Percentiles rank a stretch among this genome's conserved stretches.
These are phyloP conservation scores for Prototheca cutis DNA, from an alignment of 163 green algal genomes.

Conservation along the genomic window DNA sequence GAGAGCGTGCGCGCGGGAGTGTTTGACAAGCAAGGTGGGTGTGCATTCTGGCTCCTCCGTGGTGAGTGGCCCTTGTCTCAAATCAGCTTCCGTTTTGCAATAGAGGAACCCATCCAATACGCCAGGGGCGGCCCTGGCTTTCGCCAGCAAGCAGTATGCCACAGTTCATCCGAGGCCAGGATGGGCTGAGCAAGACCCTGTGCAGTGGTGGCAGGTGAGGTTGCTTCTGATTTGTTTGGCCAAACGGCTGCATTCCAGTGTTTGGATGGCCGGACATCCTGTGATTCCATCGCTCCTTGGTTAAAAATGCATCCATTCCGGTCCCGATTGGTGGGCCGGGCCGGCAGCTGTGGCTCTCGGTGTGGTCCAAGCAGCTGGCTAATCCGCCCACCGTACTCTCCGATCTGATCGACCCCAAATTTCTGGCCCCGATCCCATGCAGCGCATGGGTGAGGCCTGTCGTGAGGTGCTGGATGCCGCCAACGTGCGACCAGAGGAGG, in stretches of 20 bases:
- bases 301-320: too few relatives aligned
- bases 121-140: conserved; percentile 28
- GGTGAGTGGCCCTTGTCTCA: too few relatives aligned
- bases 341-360: too few relatives aligned
- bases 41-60: background rate
- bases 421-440: too few relatives aligned
- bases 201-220: conserved; percentile 50
- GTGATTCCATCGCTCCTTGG: too few relatives aligned
- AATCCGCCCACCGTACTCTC: too few relatives aligned
- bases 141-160: conserved; percentile 29
- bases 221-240: background rate
- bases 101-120: background rate
- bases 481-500: conserved; percentile 5
- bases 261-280: background rate
- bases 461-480: conserved; percentile 24
- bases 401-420: too few relatives aligned
- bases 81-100: too few relatives aligned
- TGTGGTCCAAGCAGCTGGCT: too few relatives aligned
- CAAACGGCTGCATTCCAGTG: background rate
- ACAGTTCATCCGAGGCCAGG: conserved; percentile 50
- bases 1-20: conserved; percentile 46
- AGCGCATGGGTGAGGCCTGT: conserved; percentile 38
- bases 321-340: too few relatives aligned
- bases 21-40: conserved; percentile 38
- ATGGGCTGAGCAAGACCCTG: conserved; percentile 61